Percentiles rank a stretch among this genome's conserved stretches.
Conservation (phyloP, 768 basidiomycete species). For the Tylopilus sp. region DNA sequence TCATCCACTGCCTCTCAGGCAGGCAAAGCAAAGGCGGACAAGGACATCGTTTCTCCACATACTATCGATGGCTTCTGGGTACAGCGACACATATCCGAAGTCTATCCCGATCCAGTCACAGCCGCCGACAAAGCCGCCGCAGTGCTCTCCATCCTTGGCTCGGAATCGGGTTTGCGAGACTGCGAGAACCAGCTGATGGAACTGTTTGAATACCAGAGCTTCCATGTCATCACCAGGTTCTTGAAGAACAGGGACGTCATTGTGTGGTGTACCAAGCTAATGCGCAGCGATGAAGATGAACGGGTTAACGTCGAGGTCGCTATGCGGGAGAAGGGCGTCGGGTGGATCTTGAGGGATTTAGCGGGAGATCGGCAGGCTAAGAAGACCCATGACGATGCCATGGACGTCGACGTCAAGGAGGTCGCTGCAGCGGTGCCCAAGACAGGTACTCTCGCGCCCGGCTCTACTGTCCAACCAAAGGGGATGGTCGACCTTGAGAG, state of each 20-base stretch:
- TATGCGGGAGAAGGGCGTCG: constrained; percentile 96
- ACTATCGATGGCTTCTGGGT: constrained; percentile 98
- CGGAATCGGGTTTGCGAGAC: constrained; percentile 85
- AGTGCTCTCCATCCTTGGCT: constrained; percentile 81
- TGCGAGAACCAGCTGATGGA: constrained; percentile 97
- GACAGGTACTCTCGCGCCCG: constrained; percentile 84
- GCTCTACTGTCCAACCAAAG: constrained; percentile 84
- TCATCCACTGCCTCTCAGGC: constrained; percentile 46
- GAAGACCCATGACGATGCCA: constrained; percentile 49
- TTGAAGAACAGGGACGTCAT: constrained; percentile 94
- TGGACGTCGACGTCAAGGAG: constrained; percentile 73
- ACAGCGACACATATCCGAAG: constrained; percentile 86
- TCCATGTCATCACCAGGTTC: constrained; percentile 85
- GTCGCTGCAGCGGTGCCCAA: constrained; percentile 55
- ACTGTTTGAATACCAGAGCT: constrained; percentile 89
- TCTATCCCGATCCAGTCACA: constrained; percentile 92
- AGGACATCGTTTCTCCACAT: constrained; percentile 83
- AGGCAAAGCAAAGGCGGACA: constrained; percentile 55
- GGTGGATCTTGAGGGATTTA: constrained; percentile 91
- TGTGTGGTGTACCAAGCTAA: constrained; percentile 97
- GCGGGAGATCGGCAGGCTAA: constrained; percentile 75
- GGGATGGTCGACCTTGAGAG: constrained; percentile 83
- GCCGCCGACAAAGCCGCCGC: constrained; percentile 86
- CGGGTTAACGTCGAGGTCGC: constrained; percentile 93
- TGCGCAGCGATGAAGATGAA: constrained; percentile 84